Base-by-base conservation (phyloP, 129 eudicot species). In the Flaveria trinervia region DNA sequence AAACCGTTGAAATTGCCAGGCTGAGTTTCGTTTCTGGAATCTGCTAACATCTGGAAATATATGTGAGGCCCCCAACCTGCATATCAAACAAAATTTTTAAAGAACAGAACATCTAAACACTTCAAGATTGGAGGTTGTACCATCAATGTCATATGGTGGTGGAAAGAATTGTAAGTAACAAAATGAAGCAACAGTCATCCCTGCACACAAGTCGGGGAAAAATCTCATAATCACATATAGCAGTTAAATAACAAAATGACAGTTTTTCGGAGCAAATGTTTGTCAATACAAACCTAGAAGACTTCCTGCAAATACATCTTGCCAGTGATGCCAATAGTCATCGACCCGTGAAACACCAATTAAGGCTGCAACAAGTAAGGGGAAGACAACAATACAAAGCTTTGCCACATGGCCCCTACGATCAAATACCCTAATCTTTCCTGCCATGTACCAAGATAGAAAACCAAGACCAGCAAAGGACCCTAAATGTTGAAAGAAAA, bases 281-380 rank as follows among this genome's bases (percentile, higher is more conserved):
- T 54, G 46, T 36, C 41, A 64, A 68, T 52, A 69, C 72, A 65
- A 70, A 89, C 98, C 98, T 84, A 92, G 7, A 68, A 92, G 80
- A 54, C 87, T 93, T 70, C 96, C 96, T 62, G 88, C 87, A 82
- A 92, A 92, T 28, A 92, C 97, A 87, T 92, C 97, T 82, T 90
- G 88, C 97, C 97, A 92, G 64, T 92, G 97, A 80, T 92, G 97
- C 97, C 97, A 92, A 71, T 89, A 92, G 67, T 92, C 97, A 84
- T 89, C 96, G 14, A 92, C 93, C 61, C 96, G 85, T n/a, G 97
- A 92, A 67, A 89, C 89, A 65, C 87, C 97, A 43, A 92, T 83
- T 70, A 92, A 82, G 9, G 96, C 92, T 22, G 97, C 97, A 48
- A 84, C 72, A 55, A 92, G 97, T 64, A 89, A 90, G 15, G 97